Base-by-base conservation (phyloP, 2,329 filamentous ascomycete species). In the Venturia carpophila region DNA sequence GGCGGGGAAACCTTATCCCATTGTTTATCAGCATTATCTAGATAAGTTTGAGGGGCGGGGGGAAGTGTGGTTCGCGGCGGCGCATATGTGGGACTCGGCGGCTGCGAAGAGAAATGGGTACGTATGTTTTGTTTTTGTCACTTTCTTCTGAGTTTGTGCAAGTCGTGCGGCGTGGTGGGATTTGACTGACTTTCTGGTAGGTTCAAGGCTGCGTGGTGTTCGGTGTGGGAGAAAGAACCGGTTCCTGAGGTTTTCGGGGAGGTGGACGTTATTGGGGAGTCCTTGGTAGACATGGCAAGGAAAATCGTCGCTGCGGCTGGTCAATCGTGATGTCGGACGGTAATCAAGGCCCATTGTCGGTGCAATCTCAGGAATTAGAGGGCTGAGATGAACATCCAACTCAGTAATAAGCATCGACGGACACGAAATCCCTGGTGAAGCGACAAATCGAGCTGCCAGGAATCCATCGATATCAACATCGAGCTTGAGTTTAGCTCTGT, bases 41-140 rank as follows among this genome's bases (percentile, higher is more conserved):
- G 24, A 52, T 11, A 52, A 27, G 24, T 52, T 52, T 3, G 21
- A 27, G 13, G 47, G 47, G 47, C 21, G 27, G 2, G 47, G 47
- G 13, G 47, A 52, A 9, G 47, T 52, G 13, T 52, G 47, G 47
- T 52, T 52, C 27, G 47, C 47, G 21, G 47, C 47, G 47, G 47
- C 47, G 47, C 47, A 52, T 52, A 52, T 52, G 47, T 52, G 47
- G 47, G 47, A 52, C 27, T 52, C 47, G 47, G 47, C 47, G 13
- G 47, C 47, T 30, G 47, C 47, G 2, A 52, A 52, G 21, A 27
- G 47, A 21, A 52, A 52, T 27, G 47, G 47, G 47, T 52, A 52
- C 27, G 47, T 52, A 27, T 1, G 21, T 11, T 24, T 52, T 52
- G 5, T 27, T 13, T 49, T 27, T 49, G n/a, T 27, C 6, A 10